Conservation (phyloP, 345 rosid genomes). For the Isatis tinctoria region DNA sequence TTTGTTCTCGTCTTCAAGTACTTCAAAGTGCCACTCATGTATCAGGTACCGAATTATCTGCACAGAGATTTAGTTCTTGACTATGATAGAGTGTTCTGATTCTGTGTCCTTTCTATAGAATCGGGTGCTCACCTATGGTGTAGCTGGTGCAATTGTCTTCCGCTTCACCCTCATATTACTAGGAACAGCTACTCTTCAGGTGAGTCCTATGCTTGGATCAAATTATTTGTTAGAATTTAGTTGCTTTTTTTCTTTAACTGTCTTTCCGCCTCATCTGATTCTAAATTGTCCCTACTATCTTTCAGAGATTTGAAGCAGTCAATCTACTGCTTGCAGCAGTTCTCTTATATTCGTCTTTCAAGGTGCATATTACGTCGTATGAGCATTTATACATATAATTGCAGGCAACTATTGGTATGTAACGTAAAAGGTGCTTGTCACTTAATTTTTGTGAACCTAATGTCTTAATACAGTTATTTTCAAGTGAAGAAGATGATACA, state of each 20-base stretch:
- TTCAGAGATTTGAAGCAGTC: constrained; percentile 80
- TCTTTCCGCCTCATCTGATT: background rate
- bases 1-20: constrained; percentile 90
- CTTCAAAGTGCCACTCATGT: constrained; percentile 82
- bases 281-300: constrained; percentile 18
- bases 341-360: constrained; percentile 79
- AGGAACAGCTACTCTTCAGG: constrained; percentile 95
- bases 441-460: background rate
- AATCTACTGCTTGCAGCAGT: constrained; percentile 76
- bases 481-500: constrained; percentile 72
- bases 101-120: constrained; percentile 39
- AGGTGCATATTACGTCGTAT: constrained; percentile 41
- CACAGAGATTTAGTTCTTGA: background rate
- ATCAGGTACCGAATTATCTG: constrained; percentile 60
- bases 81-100: background rate
- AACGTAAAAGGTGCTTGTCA: background rate
- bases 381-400: constrained; percentile 14
- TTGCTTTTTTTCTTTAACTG: background rate
- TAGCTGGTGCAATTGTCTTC: constrained; percentile 86
- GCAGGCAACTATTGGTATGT: constrained; percentile 1
- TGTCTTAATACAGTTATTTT: constrained; percentile 52
- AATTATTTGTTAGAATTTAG: background rate
- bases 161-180: constrained; percentile 71
- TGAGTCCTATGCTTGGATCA: constrained; percentile 24
- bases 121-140: constrained; percentile 82